Evolutionary conservation across 116 monocot genomes (phyloP), one percentile per base, ranked within the genome.

Genomic region (Papilionanthe hybrid): DNA sequence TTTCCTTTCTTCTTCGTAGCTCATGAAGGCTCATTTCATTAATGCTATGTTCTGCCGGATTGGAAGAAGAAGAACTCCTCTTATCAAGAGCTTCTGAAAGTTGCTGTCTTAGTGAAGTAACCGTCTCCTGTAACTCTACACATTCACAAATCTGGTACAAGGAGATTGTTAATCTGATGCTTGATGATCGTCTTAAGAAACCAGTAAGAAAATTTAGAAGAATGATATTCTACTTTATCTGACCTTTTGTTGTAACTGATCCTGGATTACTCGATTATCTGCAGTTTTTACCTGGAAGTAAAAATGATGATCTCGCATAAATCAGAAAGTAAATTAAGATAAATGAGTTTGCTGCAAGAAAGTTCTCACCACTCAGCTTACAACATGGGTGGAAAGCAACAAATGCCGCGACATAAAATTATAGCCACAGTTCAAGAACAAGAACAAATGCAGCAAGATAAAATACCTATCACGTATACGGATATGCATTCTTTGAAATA

Each of bases 211-310:
- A 43, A 43, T 58, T 25, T 55, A 55, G 32, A 42, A 57, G 32
- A 43, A 42, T 22, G 74, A 83, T 30, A 82, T 32, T 9, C 22
- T 17, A 23, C 29, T 32, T 55, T 18, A 37, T 29, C 60, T 72
- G 77, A 96, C 95, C 96, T 93, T 96, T 72, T 96, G 86, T 56
- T 90, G 82, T 45, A 91, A 82, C 82, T 96, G 93, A 75, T 96
- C 91, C 79, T 93, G 90, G 41, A 96, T 88, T 41, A 93, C 77
- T 85, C 96, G 90, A 85, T 93, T 91, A 77, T 93, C 91, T 50
- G 96, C 93, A 82, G 87, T 82, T 88, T 93, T 91, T 37, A 96
- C 93, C 95, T 93, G 85, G 18, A 75, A 81, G 63, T 56, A 76
- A 79, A 48, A 42, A 37, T 48, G 42, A 13, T 53, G 53, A 53